These are phyloP conservation scores for Naganishia sp. DNA, from an alignment of 1,284 basidiomycete species.

Conservation along the genomic window DNA sequence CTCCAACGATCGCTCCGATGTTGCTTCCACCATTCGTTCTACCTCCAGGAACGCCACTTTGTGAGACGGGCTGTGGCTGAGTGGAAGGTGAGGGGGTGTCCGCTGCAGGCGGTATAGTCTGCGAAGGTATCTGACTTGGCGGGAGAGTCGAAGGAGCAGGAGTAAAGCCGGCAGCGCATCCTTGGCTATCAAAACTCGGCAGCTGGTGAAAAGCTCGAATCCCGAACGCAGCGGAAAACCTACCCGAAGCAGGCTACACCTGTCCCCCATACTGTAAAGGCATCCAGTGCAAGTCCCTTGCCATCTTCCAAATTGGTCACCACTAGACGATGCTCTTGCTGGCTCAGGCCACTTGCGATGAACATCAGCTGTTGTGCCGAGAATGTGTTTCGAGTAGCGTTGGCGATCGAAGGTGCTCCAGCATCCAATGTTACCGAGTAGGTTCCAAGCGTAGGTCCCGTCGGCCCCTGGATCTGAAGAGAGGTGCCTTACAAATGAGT, in stretches of 20 bases:
- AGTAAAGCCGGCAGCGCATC: background rate
- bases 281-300: conserved; percentile 25
- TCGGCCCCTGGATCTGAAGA: conserved; percentile 15
- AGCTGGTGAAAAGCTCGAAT: background rate
- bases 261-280: conserved; percentile 18
- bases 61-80: background rate
- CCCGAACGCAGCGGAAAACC: background rate
- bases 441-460: conserved; percentile 12
- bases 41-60: conserved; percentile 12
- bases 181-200: background rate
- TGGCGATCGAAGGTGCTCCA: background rate
- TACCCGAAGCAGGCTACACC: conserved; percentile 31
- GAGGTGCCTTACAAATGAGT: conserved; percentile 14
- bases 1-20: conserved; percentile 20
- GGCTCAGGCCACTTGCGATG: conserved; percentile 2
- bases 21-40: conserved; percentile 9
- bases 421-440: conserved; percentile 21
- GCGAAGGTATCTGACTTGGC: too few relatives aligned
- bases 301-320: conserved; percentile 26
- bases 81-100: too few relatives aligned
- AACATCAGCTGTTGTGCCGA: conserved; percentile 20
- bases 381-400: conserved; percentile 4
- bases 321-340: conserved; percentile 26
- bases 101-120: too few relatives aligned
- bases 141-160: too few relatives aligned